These are phyloP conservation scores for Gentiana macrophylla DNA, from an alignment of 257 asterid genomes.

Conservation along the genomic window DNA sequence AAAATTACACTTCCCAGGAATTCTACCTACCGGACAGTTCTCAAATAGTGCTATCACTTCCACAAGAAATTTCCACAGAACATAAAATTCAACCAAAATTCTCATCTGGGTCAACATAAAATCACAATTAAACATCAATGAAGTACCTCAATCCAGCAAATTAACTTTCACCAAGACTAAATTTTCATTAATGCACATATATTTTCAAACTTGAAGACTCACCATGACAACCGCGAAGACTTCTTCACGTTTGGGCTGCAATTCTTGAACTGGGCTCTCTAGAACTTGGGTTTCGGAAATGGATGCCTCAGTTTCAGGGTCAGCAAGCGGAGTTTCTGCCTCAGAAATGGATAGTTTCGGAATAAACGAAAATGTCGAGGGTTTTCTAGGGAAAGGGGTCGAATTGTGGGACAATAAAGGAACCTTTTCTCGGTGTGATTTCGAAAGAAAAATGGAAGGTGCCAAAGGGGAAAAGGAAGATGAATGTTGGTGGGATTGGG, in stretches of 20 bases:
- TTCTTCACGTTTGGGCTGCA: constrained; percentile 57
- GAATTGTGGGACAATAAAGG: constrained; percentile 48
- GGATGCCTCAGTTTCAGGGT: background rate
- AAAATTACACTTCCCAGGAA: background rate
- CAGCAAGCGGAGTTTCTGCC: constrained; percentile 9
- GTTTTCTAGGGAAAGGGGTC: constrained; percentile 24
- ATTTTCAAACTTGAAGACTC: constrained; percentile 5
- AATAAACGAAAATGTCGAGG: constrained; percentile 26
- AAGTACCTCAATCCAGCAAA: background rate
- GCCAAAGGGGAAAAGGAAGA: constrained; percentile 14
- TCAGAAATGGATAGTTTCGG: constrained; percentile 35
- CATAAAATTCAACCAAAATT: background rate
- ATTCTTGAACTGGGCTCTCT: constrained; percentile 3
- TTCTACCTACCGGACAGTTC: background rate
- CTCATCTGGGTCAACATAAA: background rate
- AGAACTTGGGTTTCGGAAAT: background rate
- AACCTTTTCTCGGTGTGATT: background rate
- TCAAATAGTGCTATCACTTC: no score
- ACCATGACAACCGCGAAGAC: constrained; percentile 91
- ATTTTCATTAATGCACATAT: background rate
- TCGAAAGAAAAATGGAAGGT: constrained; percentile 15
- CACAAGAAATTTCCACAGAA: background rate
- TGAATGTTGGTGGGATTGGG: constrained; percentile 20
- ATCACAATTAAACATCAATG: no score
- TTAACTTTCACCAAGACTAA: background rate